A percentile compares a stretch with the other conserved stretches of the same genome.
These are phyloP conservation scores for Grosmannia clavigera DNA, from an alignment of 2,329 filamentous ascomycete species.

Conservation along the genomic window DNA sequence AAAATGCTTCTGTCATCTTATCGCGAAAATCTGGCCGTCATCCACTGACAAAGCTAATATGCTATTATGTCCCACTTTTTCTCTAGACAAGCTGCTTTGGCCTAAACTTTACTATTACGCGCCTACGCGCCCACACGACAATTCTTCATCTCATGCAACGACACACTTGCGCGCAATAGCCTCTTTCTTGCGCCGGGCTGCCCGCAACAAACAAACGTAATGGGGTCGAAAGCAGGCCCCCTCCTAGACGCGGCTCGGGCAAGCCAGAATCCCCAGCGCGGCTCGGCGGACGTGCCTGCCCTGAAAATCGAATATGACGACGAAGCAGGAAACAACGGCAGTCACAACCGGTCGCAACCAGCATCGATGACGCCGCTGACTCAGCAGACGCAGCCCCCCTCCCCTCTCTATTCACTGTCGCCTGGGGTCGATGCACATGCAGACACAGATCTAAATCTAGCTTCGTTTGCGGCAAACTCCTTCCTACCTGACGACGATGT, in stretches of 20 bases:
- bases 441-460: not conserved
- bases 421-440: not conserved
- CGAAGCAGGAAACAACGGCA: not conserved
- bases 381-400: slow-evolving; percentile 2
- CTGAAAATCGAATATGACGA: slow-evolving; percentile 4
- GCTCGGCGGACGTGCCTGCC: not conserved
- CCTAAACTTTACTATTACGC: not conserved
- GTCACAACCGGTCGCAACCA: not conserved
- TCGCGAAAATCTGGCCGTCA: not conserved
- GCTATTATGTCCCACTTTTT: not conserved
- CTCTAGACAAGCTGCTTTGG: no score
- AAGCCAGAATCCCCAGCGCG: not conserved
- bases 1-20: not conserved
- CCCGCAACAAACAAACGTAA: not conserved
- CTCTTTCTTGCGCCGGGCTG: no score
- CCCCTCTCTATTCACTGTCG: slow-evolving; percentile 1
- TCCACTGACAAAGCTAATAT: not conserved
- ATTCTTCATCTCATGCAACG: not conserved
- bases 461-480: not conserved
- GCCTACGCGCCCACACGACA: not conserved
- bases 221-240: not conserved
- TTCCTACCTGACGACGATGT: slow-evolving; percentile 7
- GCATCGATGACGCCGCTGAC: not conserved
- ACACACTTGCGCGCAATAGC: no score
- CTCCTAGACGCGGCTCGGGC: not conserved